Conservation (phyloP, 805 yeast genomes). For the Yamadazyma laniorum region DNA sequence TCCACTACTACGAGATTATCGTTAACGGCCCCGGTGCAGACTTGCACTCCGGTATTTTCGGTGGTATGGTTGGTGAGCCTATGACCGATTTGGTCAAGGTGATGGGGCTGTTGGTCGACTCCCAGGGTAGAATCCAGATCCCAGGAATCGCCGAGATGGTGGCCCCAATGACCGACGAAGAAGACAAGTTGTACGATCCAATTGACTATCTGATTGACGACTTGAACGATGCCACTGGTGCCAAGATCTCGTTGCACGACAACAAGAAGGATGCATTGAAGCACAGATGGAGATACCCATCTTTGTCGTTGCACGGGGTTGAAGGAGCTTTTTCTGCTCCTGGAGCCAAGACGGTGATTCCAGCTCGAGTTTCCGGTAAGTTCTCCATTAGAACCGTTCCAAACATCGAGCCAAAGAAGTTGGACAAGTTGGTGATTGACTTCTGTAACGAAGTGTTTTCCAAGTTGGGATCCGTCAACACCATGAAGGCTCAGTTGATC, state of each 20-base stretch:
- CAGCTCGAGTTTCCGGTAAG: conserved; percentile 90
- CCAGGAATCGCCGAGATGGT: conserved; percentile 94
- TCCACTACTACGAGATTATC: conserved; percentile 82
- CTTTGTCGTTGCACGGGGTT: conserved; percentile 91
- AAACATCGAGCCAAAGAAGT: conserved; percentile 74
- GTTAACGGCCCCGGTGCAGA: conserved; percentile 95
- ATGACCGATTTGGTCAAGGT: conserved; percentile 87
- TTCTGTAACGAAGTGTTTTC: conserved; percentile 67
- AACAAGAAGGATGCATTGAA: conserved; percentile 83
- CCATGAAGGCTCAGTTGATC: conserved; percentile 65
- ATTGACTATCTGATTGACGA: conserved; percentile 85
- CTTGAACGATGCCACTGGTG: conserved; percentile 84
- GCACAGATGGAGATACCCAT: conserved; percentile 99
- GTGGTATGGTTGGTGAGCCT: conserved; percentile 97
- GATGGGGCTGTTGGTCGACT: conserved; percentile 72
- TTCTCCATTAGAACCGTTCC: conserved; percentile 98
- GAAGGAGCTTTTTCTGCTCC: conserved; percentile 95
- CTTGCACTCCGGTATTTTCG: conserved; percentile 95
- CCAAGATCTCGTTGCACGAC: conserved; percentile 75
- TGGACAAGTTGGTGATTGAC: conserved; percentile 73
- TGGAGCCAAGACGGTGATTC: conserved; percentile 98
- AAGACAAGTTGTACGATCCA: conserved; percentile 72
- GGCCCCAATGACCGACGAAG: conserved; percentile 84
- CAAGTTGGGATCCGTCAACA: conserved; percentile 74
- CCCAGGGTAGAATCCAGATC: conserved; percentile 77